phyloP scores from a whole-genome alignment of 352 stramenopile species.

The Phytophthora idaei region DNA sequence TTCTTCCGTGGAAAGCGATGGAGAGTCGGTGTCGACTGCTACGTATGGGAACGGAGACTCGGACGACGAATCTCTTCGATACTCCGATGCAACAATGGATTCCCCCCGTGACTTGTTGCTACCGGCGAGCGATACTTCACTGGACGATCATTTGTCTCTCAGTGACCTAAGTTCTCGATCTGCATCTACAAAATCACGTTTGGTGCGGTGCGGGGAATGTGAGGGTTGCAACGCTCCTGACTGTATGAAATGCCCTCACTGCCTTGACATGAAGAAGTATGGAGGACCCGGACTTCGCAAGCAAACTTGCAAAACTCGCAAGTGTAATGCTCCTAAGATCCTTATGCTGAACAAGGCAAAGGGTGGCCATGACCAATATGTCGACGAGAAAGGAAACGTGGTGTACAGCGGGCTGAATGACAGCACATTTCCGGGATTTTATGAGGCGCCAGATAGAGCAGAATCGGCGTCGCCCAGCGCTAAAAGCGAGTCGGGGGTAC shows the following conservation, averaged over 20 bases:
- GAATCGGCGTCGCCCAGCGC: conserved; percentile 21
- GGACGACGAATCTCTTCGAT: conserved; percentile 34
- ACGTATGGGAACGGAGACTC: conserved; percentile 32
- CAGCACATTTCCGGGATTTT: conserved; percentile 35
- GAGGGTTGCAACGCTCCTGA: conserved; percentile 69
- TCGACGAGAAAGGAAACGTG: conserved; percentile 55
- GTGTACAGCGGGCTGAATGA: conserved; percentile 35
- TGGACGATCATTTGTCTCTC: conserved; percentile 47
- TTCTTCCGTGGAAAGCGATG: conserved; percentile 64
- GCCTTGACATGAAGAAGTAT: conserved; percentile 88
- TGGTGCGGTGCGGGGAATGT: conserved; percentile 82
- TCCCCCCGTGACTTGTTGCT: conserved; percentile 47
- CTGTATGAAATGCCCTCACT: conserved; percentile 81
- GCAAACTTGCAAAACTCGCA: conserved; percentile 82
- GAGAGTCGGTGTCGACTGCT: conserved; percentile 45
- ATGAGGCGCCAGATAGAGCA: conserved; percentile 36
- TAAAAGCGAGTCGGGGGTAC: conserved; percentile 18
- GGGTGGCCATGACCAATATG: conserved; percentile 54
- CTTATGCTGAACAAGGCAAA: conserved; percentile 72
- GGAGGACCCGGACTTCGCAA: conserved; percentile 79
- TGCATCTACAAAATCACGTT: conserved; percentile 49
- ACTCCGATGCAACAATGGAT: conserved; percentile 36
- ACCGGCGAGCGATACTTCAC: conserved; percentile 40
- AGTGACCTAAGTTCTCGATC: conserved; percentile 43
- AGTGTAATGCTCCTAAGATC: conserved; percentile 74